Conservation (phyloP, 75 land plant species). For the Ceratopteris richardii region DNA sequence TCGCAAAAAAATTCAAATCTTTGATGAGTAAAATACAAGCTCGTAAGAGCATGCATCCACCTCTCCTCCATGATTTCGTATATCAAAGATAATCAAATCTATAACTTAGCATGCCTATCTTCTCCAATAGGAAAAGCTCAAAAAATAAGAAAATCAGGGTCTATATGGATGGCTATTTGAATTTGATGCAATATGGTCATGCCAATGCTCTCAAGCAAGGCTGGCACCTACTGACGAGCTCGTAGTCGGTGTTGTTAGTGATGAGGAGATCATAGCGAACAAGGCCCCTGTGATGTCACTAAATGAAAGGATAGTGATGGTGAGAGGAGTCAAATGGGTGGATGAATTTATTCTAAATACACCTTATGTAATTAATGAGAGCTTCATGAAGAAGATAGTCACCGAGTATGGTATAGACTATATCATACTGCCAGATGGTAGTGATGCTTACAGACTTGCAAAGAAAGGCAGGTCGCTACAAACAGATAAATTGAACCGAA, state of each 20-base stretch:
- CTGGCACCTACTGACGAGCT: constrained; percentile 79
- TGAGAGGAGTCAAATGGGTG: constrained; percentile 88
- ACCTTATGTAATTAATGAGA: constrained; percentile 84
- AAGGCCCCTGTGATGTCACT: constrained; percentile 89
- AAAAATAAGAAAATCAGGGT: constrained; percentile 80
- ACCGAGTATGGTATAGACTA: constrained; percentile 80
- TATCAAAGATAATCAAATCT: too few species aligned
- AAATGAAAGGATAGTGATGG: constrained; percentile 87
- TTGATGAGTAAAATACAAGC: too few species aligned
- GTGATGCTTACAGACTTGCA: constrained; percentile 90
- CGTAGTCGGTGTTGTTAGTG: constrained; percentile 88
- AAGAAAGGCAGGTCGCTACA: constrained; percentile 93
- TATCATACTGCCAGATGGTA: constrained; percentile 93
- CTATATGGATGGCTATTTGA: constrained; percentile 98
- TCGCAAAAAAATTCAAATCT: too few species aligned
- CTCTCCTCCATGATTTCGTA: too few species aligned
- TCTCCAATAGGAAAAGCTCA: constrained; percentile 15
- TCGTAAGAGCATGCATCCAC: too few species aligned
- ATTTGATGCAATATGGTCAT: constrained; percentile 99
- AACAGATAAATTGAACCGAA: constrained; percentile 95
- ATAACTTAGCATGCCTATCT: constrained; percentile 2
- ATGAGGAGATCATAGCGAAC: constrained; percentile 82
- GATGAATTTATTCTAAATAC: constrained; percentile 84
- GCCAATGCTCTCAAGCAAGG: constrained; percentile 95
- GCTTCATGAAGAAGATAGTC: constrained; percentile 77